These are phyloP conservation scores for Lepidium campestre DNA, from an alignment of 441 rosid species.

Conservation along the genomic window DNA sequence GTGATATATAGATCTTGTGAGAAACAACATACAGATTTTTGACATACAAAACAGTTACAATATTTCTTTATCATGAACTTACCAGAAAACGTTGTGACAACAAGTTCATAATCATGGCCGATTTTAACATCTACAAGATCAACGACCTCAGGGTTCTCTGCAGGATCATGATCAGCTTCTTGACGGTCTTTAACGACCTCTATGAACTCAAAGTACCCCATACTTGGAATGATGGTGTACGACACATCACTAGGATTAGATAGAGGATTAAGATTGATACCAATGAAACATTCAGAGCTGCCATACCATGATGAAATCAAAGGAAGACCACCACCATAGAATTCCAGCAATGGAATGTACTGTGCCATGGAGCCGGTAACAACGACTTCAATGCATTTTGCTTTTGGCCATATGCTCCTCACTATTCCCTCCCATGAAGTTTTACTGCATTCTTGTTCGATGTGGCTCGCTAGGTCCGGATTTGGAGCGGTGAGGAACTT, in stretches of 20 bases:
- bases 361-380: slow-evolving; percentile 76
- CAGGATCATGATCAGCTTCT: neutral
- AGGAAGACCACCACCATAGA: slow-evolving; percentile 62
- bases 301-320: slow-evolving; percentile 54
- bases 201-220: slow-evolving; percentile 73
- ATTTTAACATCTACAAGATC: slow-evolving; percentile 60
- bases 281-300: slow-evolving; percentile 31
- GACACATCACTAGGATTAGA: slow-evolving; percentile 54
- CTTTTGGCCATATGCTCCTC: slow-evolving; percentile 58
- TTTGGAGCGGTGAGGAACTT: slow-evolving; percentile 36
- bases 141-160: slow-evolving; percentile 23
- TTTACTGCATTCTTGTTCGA: slow-evolving; percentile 39
- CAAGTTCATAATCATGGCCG: slow-evolving; percentile 57
- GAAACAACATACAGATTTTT: neutral
- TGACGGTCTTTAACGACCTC: slow-evolving; percentile 33
- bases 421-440: slow-evolving; percentile 68
- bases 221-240: slow-evolving; percentile 61
- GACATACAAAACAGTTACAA: neutral
- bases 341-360: slow-evolving; percentile 52
- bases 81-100: slow-evolving; percentile 68
- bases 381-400: slow-evolving; percentile 58
- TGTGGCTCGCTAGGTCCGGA: slow-evolving; percentile 37
- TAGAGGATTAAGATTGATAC: slow-evolving; percentile 55
- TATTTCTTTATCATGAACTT: neutral
- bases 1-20: neutral